phyloP scores from a whole-genome alignment of 192 early-diverging fungal genomes.

The Spizellomyces sp. region DNA sequence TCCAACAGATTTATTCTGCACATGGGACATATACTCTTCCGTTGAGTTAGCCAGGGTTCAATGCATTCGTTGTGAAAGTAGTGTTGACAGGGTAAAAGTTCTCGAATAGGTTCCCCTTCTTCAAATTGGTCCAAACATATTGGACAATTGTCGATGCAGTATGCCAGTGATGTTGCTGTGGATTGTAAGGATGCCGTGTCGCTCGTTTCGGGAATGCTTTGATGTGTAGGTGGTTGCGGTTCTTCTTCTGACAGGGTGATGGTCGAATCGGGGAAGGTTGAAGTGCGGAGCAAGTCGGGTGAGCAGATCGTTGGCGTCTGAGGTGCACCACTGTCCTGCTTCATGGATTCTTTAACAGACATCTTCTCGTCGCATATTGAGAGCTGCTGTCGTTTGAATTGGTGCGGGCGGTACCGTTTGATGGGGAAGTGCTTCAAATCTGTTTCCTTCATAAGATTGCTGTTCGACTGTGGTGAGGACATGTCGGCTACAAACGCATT shows the following conservation, averaged over 20 bases:
- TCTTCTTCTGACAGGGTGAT: too few relatives aligned
- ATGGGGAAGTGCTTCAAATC: constrained; percentile 2
- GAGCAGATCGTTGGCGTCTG: too few relatives aligned
- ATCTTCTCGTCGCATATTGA: neutral
- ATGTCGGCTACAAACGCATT: neutral
- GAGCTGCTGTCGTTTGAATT: neutral
- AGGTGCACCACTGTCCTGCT: too few relatives aligned
- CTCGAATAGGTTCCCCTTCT: constrained; percentile 25
- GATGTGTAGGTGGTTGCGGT: too few relatives aligned
- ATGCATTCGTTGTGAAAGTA: constrained; percentile 28
- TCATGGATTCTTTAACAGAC: neutral
- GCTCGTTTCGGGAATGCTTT: too few relatives aligned
- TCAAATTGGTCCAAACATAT: constrained; percentile 25
- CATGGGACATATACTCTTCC: constrained; percentile 25
- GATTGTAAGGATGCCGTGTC: neutral
- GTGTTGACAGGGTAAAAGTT: constrained; percentile 26
- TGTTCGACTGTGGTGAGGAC: too few relatives aligned
- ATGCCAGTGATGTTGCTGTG: neutral
- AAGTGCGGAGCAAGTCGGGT: too few relatives aligned
- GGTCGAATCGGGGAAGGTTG: too few relatives aligned
- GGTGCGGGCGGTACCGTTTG: neutral
- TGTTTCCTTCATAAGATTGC: neutral
- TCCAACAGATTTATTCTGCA: constrained; percentile 11
- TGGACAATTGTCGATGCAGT: constrained; percentile 25
- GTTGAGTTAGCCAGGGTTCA: constrained; percentile 23